Evolutionary conservation across 2,329 filamentous ascomycete genomes (phyloP), one percentile per base, ranked within the genome.

Genomic region (Fusarium sp.): DNA sequence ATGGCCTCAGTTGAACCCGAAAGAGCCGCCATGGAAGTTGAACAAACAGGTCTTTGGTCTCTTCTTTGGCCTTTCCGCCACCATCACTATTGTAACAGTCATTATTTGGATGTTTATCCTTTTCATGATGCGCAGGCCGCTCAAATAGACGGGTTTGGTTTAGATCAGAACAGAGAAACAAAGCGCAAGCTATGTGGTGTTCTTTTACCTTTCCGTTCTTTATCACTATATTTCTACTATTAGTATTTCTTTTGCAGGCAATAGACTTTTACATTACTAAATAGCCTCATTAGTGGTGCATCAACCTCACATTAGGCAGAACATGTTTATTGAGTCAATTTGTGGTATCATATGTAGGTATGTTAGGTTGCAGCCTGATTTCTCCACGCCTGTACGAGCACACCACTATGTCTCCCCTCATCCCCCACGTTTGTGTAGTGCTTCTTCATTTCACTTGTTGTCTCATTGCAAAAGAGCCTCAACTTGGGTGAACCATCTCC

Each of bases 41-140:
- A 64, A 70, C 10, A 20, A 8, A 1, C 13, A 26, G 6, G 46
- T 66, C 1, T 70, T 70, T 7, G 21, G 29, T 3, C 21, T 70
- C 2, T 70, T 70, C 3, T 21, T 59, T 8, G 46, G 47, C 1
- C 47, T 69, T 8, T 66, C 61, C 3, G 46, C 24, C 3, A n/a
- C 21, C 5, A 35, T 69, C 6, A 66, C 55, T 2, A 24, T 63
- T n/a, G 5, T 46, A 1, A 47, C 26, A 3, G 29, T 64, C 12
- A 13, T 54, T 5, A 7, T 24, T 12, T 69, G 65, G 64, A 21
- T 62, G 23, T 6, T 20, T 2, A 29, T 43, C 35, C 16, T 59
- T 35, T 48, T 57, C n/a, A 41, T 64, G 24, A 11, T 63, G 16
- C 61, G 61, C 37, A 39, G 58, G 24, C 46, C 50, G 16, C 38